Evolutionary conservation across 192 early-diverging fungal species (phyloP).

Genomic region (Haplosporangium gracile): DNA sequence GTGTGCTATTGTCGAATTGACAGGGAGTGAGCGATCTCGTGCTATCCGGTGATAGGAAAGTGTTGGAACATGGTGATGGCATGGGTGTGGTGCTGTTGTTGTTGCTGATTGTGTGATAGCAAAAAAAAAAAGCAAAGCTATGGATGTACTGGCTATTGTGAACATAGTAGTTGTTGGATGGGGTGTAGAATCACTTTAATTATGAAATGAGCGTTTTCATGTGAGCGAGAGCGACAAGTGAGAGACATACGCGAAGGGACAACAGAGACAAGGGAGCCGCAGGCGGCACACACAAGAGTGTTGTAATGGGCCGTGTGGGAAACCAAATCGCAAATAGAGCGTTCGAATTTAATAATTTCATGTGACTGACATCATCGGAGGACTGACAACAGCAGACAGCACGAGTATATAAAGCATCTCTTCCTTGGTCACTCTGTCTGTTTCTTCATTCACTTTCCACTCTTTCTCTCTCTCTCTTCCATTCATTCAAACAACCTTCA

Average conservation of each 20-base stretch:
- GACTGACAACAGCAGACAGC: background rate
- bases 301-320: background rate
- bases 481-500: constrained; percentile 16
- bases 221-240: constrained; percentile 2
- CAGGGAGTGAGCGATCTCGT: background rate
- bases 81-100: background rate
- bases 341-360: constrained; percentile 2
- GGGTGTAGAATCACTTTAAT: background rate
- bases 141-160: background rate
- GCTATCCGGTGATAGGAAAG: background rate
- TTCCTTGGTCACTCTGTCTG: background rate
- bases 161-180: background rate
- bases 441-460: background rate
- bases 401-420: background rate
- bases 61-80: background rate
- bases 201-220: constrained; percentile 4
- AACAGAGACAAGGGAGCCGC: background rate
- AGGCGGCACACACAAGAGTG: background rate
- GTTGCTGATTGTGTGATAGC: background rate
- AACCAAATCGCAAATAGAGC: constrained; percentile 14
- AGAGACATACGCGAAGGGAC: background rate
- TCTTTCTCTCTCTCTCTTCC: constrained; percentile 9
- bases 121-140: background rate
- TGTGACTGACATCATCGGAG: constrained; percentile 21
- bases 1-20: background rate